A percentile compares a stretch with the other conserved stretches of the same genome.
phyloP scores from a whole-genome alignment of 805 yeast genomes.

The Wickerhamiella lipophila region DNA sequence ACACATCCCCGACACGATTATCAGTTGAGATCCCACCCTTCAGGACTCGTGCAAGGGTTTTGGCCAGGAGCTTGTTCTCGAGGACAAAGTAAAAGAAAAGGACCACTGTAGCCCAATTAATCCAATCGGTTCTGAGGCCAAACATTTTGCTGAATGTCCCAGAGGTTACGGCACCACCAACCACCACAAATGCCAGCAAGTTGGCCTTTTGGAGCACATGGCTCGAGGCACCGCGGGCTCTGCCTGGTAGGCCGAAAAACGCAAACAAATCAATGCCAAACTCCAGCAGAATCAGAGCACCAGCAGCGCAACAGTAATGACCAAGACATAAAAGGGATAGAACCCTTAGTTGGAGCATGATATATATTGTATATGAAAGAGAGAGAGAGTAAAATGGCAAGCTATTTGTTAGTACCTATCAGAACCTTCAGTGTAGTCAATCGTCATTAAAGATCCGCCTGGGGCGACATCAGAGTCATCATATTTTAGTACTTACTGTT shows the following conservation, averaged over 20 bases:
- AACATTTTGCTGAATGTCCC: not conserved
- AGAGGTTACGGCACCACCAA: not conserved
- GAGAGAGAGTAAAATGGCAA: not conserved
- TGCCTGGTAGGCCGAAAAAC: not conserved
- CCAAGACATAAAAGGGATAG: not conserved
- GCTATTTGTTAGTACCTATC: conserved; percentile 14
- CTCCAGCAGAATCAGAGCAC: not conserved
- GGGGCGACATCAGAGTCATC: conserved; percentile 22
- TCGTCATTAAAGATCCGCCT: conserved; percentile 25
- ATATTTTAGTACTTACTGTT: conserved; percentile 8
- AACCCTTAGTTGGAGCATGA: conserved; percentile 1
- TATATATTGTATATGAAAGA: not conserved
- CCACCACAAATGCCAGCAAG: not conserved
- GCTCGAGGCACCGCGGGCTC: not conserved
- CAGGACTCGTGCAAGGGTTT: conserved; percentile 37
- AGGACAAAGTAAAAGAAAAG: conserved; percentile 30
- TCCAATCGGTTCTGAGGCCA: not conserved
- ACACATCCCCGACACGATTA: conserved; percentile 59
- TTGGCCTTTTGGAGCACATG: not conserved
- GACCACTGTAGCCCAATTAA: conserved; percentile 29
- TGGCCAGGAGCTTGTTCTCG: conserved; percentile 31
- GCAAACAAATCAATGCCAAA: conserved; percentile 1
- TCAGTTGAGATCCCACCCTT: conserved; percentile 48
- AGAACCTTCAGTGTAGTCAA: conserved; percentile 26
- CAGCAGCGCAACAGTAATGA: not conserved